Evolutionary conservation across 768 basidiomycete species (phyloP), one percentile per base, ranked within the genome.

Genomic region (Mrakia blollopis): DNA sequence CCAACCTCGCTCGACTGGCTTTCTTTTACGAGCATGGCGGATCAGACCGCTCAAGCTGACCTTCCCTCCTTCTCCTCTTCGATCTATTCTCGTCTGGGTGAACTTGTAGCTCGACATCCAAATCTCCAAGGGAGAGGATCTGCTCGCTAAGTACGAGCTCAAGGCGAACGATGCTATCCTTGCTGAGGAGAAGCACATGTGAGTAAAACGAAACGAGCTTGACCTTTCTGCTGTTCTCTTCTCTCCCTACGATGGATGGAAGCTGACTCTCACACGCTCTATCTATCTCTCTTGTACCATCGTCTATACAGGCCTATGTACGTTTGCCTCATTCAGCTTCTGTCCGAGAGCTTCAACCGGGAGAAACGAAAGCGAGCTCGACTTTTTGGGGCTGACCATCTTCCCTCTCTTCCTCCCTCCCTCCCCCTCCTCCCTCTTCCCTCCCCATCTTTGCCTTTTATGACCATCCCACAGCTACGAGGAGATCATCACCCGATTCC

Each of bases 101-200:
- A n/a, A n/a, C n/a, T n/a, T 71, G 9, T 47, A 83, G 82, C 84
- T 85, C 73, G 95, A 99, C 84, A 91, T 99, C 86, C 94, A 96
- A 85, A 89, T 86, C 79, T 77, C 80, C 44, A 87, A 92, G 79
- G 93, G 92, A 70, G 93, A 95, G 82, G 87, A 87, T 44, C 87
- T 98, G 60, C 86, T 98, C 75, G 86, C 91, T 81, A 98, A 97
- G 84, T 99, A 98, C 82, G 88, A 85, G 77, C 88, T 99, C 81
- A 92, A 93, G 82, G 87, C 94, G 73, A 95, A 99, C 86, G 92
- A 99, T 84, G 96, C 97, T 65, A 94, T 98, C 84, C 88, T 99
- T 75, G 96, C 95, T 2, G 91, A 90, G 79, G 91, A 90, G 78
- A 91, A 93, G 85, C 96, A 98, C 80, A 85, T 87, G 75, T 87